Percentiles rank a stretch among this genome's conserved stretches.
phyloP scores from a whole-genome alignment of 2,329 filamentous ascomycete genomes.

The Ascochyta lentis region DNA sequence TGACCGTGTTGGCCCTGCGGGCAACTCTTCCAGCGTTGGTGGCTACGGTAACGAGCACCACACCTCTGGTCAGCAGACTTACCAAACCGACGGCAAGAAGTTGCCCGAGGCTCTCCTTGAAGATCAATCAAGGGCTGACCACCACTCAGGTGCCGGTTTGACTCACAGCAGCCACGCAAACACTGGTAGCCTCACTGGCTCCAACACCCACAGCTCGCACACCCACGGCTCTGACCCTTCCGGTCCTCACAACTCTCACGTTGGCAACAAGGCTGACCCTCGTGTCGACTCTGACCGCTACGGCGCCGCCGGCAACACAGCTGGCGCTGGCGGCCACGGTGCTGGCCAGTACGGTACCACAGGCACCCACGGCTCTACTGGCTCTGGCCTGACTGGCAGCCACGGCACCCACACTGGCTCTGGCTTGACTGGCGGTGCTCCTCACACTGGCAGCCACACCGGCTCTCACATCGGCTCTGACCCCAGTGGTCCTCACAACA shows the following conservation, averaged over 20 bases:
- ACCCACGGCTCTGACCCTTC: conserved; percentile 26
- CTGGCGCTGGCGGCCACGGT: conserved; percentile 17
- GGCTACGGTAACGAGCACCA: conserved; percentile 15
- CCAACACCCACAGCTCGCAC: neutral
- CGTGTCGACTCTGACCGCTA: conserved; percentile 40
- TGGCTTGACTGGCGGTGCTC: conserved; percentile 1
- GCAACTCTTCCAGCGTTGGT: conserved; percentile 22
- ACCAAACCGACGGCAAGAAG: conserved; percentile 16
- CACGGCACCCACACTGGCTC: conserved; percentile 17
- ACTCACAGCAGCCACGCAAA: conserved; percentile 20
- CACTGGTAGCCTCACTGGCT: conserved; percentile 19
- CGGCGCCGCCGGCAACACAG: conserved; percentile 33
- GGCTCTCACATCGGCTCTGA: conserved; percentile 19
- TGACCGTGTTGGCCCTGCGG: conserved; percentile 23
- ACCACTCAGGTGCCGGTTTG: conserved; percentile 19
- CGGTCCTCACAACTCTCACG: conserved; percentile 22
- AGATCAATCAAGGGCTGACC: conserved; percentile 14
- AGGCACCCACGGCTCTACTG: conserved; percentile 13
- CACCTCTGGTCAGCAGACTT: conserved; percentile 17
- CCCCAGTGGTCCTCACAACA: conserved; percentile 29
- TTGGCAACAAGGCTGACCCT: conserved; percentile 27
- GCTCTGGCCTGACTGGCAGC: conserved; percentile 11
- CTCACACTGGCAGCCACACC: conserved; percentile 11
- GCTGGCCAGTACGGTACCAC: conserved; percentile 21
- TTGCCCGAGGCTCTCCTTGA: conserved; percentile 18